A percentile compares a stretch with the other conserved stretches of the same genome.
These are phyloP conservation scores for Scutellaria barbata DNA, from an alignment of 257 asterid genomes.

Conservation along the genomic window DNA sequence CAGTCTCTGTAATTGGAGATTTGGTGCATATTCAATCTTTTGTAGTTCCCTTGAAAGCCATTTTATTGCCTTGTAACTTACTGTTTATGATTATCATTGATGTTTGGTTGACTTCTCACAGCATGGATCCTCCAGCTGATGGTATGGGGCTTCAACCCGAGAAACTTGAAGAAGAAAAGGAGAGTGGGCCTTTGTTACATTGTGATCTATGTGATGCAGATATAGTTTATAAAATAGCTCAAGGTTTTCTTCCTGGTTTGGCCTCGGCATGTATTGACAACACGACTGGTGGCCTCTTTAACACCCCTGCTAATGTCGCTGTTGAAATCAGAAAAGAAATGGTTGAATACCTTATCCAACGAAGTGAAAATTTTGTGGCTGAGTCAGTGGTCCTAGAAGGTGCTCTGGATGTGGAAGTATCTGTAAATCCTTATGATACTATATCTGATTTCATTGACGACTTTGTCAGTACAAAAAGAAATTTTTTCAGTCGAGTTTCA, in stretches of 20 bases:
- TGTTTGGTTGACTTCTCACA: conserved; percentile 11
- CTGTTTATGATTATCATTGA: neutral
- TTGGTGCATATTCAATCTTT: neutral
- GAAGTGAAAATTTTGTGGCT: conserved; percentile 38
- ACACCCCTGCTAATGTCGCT: conserved; percentile 39
- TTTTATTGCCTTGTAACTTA: neutral
- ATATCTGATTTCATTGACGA: conserved; percentile 39
- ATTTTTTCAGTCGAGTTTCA: conserved; percentile 39
- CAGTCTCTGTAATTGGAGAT: neutral
- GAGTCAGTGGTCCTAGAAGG: conserved; percentile 40
- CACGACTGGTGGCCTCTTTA: conserved; percentile 40
- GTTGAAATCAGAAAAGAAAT: conserved; percentile 38
- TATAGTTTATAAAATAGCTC: conserved; percentile 35
- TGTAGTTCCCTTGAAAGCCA: neutral
- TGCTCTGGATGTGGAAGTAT: conserved; percentile 36
- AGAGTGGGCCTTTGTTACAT: conserved; percentile 37
- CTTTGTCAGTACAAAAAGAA: conserved; percentile 37
- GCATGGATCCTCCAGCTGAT: conserved; percentile 39
- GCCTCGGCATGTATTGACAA: conserved; percentile 42
- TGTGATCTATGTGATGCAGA: conserved; percentile 40
- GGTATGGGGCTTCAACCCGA: conserved; percentile 36
- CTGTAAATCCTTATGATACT: conserved; percentile 32
- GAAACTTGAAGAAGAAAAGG: conserved; percentile 38
- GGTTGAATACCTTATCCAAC: conserved; percentile 36
- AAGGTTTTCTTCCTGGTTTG: conserved; percentile 38